Evolutionary conservation across 1,139 yeast genomes (phyloP).

Genomic region (Komagataea norvegica): DNA sequence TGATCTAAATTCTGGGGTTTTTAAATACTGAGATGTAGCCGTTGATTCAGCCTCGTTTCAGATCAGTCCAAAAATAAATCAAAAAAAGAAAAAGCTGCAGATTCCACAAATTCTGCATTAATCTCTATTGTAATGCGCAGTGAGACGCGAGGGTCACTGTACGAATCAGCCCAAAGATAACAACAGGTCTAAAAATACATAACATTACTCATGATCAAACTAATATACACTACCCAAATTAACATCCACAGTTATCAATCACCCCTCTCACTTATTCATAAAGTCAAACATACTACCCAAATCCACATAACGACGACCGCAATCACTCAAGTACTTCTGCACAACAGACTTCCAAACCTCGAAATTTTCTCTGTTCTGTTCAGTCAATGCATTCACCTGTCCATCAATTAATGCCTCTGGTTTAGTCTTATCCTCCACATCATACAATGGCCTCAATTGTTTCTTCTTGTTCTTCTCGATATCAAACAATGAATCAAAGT

Average conservation of each 20-base stretch:
- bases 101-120: too few relatives aligned
- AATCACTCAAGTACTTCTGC: conserved; percentile 68
- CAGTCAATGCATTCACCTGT: conserved; percentile 68
- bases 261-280: conserved; percentile 25
- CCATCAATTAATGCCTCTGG: conserved; percentile 47
- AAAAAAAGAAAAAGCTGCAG: too few relatives aligned
- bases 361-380: conserved; percentile 69
- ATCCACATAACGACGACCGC: conserved; percentile 90
- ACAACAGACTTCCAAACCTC: conserved; percentile 57
- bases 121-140: too few relatives aligned
- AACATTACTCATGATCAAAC: too few relatives aligned
- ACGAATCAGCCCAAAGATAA: too few relatives aligned
- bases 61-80: too few relatives aligned
- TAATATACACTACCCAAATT: background rate
- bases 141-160: too few relatives aligned
- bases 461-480: conserved; percentile 68
- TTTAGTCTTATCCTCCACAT: conserved; percentile 30
- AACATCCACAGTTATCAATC: background rate
- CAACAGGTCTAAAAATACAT: too few relatives aligned
- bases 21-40: too few relatives aligned
- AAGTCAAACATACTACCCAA: conserved; percentile 77
- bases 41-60: too few relatives aligned
- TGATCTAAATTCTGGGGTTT: too few relatives aligned
- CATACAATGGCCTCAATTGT: conserved; percentile 45
- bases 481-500: conserved; percentile 75